Evolutionary conservation across 306 rosid genomes (phyloP), one percentile per base, ranked within the genome.

Genomic region (Quercus bicolor): DNA sequence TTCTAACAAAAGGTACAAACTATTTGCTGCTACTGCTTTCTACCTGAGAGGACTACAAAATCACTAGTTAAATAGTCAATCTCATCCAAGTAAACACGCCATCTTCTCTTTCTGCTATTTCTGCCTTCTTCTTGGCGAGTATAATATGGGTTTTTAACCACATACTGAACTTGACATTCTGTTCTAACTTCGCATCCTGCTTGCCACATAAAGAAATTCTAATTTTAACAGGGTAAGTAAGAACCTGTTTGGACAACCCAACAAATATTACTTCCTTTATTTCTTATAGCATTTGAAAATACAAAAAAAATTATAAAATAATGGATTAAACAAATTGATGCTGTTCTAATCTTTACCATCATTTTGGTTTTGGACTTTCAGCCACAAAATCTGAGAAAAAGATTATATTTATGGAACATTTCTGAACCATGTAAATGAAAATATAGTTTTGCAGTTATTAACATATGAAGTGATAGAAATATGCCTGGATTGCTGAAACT

Each of bases 11-110:
- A 11, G 9, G n/a, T 15, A 6, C 1, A 64, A 24, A 15, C 16
- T 3, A 64, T 15, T 29, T 28, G 43, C 23, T 29, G 26, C 53
- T n/a, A 19, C 76, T 43, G 20, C 64, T 56, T 66, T 72, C 26
- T 70, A 79, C 86, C 86, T 20, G 86, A 83, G 61, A 83, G 78
- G 75, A 79, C 65, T 33, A 83, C 75, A 24, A 75, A 83, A 75
- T 83, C 86, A 79, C 62, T 69, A 31, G 80, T 64, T 23, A 83
- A 26, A 55, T n/a, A 75, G 55, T 83, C 83, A 62, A 75, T 79
- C 81, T 83, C 86, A 75, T 83, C 64, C 34, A 83, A 70, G 83
- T 70, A 83, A 64, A 83, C 75, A 21, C 2, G 19, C 83, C 86
- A 83, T 83, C 83, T 83, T 76, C 80, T 78, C 62, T 54, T 78